phyloP scores from a whole-genome alignment of 1,139 yeast species.

The Kluyveromyces sp. region DNA sequence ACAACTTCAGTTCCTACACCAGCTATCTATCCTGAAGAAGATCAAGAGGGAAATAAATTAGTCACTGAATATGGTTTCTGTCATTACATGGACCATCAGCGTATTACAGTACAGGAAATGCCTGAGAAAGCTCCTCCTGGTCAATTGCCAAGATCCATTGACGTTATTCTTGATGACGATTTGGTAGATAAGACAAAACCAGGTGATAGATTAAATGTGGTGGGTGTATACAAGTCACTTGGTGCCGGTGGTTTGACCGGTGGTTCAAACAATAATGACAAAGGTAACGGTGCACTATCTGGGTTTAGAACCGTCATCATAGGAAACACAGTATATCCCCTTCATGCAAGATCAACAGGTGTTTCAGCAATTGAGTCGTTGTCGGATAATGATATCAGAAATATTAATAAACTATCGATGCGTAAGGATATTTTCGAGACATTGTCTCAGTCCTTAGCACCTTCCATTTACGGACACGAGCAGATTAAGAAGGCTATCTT shows the following conservation, averaged over 20 bases:
- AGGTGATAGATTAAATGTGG: slow-evolving; percentile 91
- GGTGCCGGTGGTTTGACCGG: slow-evolving; percentile 58
- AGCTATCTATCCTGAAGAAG: slow-evolving; percentile 90
- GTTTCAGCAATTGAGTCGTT: slow-evolving; percentile 69
- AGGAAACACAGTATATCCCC: slow-evolving; percentile 82
- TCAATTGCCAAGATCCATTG: slow-evolving; percentile 88
- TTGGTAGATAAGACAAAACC: slow-evolving; percentile 89
- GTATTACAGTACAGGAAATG: slow-evolving; percentile 91
- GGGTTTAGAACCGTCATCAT: slow-evolving; percentile 74
- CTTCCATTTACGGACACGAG: slow-evolving; percentile 91
- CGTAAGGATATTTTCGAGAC: slow-evolving; percentile 66
- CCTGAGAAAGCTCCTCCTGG: slow-evolving; percentile 99
- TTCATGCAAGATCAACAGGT: slow-evolving; percentile 84
- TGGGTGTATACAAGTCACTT: slow-evolving; percentile 87
- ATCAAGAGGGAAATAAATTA: slow-evolving; percentile 80
- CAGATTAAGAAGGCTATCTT: slow-evolving; percentile 86
- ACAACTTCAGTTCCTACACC: slow-evolving; percentile 61
- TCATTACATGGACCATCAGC: slow-evolving; percentile 90
- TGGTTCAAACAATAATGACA: slow-evolving; percentile 14
- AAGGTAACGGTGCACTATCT: slow-evolving; percentile 44
- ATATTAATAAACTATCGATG: slow-evolving; percentile 71
- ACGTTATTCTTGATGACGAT: slow-evolving; percentile 87
- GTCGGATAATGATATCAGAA: slow-evolving; percentile 77
- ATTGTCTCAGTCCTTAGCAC: slow-evolving; percentile 82
- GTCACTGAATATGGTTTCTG: slow-evolving; percentile 90